phyloP scores from a whole-genome alignment of 495 filamentous ascomycete genomes.

The Geoglossum glabrum region DNA sequence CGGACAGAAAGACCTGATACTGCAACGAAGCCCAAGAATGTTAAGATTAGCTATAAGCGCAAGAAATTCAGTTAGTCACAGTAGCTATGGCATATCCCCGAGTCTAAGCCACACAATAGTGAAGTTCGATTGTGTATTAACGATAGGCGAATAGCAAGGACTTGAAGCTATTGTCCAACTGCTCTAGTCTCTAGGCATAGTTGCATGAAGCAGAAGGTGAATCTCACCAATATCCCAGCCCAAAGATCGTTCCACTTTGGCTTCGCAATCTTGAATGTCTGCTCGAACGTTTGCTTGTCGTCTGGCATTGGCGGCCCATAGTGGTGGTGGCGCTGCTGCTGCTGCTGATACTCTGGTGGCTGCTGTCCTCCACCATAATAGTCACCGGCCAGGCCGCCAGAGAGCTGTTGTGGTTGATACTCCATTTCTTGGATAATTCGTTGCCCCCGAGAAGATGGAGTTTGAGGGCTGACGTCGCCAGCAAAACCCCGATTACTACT shows the following conservation, averaged over 20 bases:
- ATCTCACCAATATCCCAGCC: slow-evolving; percentile 54
- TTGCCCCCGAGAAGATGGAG: not conserved
- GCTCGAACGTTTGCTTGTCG: slow-evolving; percentile 43
- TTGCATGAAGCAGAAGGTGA: not conserved
- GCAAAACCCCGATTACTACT: not conserved
- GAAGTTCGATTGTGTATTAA: not conserved
- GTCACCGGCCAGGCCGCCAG: not conserved
- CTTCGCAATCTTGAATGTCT: slow-evolving; percentile 58
- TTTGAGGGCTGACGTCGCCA: not conserved
- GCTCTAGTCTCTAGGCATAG: not conserved
- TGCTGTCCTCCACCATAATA: not conserved
- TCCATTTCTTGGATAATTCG: not conserved
- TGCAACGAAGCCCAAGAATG: slow-evolving; percentile 55
- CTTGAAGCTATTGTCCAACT: not conserved
- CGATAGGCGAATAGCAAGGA: not conserved
- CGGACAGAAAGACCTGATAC: slow-evolving; percentile 59
- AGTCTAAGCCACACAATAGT: not conserved
- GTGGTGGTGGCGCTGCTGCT: slow-evolving; percentile 10
- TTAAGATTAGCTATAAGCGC: slow-evolving; percentile 43
- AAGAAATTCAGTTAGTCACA: not conserved
- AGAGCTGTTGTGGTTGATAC: not conserved
- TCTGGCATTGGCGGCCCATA: slow-evolving; percentile 9
- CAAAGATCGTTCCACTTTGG: slow-evolving; percentile 81
- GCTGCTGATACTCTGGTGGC: not conserved
- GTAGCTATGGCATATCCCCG: not conserved